Evolutionary conservation across 2,329 filamentous ascomycete genomes (phyloP).

Genomic region (Alternaria dauci): DNA sequence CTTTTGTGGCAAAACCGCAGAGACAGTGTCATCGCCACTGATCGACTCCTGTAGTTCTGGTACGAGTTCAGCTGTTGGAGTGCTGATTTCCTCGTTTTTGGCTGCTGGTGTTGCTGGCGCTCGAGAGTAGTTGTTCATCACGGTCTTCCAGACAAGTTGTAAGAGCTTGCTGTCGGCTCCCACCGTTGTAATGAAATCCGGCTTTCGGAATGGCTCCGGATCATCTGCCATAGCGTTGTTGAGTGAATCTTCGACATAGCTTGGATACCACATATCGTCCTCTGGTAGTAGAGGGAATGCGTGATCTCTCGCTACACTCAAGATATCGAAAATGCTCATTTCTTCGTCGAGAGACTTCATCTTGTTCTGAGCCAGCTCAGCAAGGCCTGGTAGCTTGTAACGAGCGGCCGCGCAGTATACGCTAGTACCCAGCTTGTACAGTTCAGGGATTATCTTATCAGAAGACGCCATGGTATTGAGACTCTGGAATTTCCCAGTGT

Average conservation of each 20-base stretch:
- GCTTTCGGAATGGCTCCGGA: slow-evolving; percentile 31
- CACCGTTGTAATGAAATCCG: slow-evolving; percentile 36
- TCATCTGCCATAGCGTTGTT: slow-evolving; percentile 30
- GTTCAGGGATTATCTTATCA: slow-evolving; percentile 9
- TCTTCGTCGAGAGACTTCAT: slow-evolving; percentile 28
- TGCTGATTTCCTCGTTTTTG: background rate
- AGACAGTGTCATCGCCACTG: rapidly evolving
- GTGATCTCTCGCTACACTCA: slow-evolving; percentile 31
- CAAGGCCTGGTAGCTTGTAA: slow-evolving; percentile 37
- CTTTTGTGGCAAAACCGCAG: background rate
- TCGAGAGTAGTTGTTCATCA: slow-evolving; percentile 32
- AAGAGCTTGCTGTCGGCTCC: slow-evolving; percentile 38
- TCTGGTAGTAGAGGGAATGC: slow-evolving; percentile 34
- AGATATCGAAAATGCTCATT: slow-evolving; percentile 33
- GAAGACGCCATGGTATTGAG: slow-evolving; percentile 8
- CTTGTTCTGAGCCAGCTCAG: slow-evolving; percentile 33
- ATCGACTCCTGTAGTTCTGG: background rate
- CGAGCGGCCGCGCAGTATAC: slow-evolving; percentile 40
- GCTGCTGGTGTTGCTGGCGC: background rate
- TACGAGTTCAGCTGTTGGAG: slow-evolving; percentile 7
- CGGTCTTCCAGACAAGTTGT: slow-evolving; percentile 39
- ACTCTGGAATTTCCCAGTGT: slow-evolving; percentile 33
- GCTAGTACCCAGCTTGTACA: slow-evolving; percentile 32
- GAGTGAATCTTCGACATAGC: slow-evolving; percentile 34
- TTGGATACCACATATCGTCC: slow-evolving; percentile 35